Conservation (phyloP, 169 alveolate species). For the Babesia bovis region DNA sequence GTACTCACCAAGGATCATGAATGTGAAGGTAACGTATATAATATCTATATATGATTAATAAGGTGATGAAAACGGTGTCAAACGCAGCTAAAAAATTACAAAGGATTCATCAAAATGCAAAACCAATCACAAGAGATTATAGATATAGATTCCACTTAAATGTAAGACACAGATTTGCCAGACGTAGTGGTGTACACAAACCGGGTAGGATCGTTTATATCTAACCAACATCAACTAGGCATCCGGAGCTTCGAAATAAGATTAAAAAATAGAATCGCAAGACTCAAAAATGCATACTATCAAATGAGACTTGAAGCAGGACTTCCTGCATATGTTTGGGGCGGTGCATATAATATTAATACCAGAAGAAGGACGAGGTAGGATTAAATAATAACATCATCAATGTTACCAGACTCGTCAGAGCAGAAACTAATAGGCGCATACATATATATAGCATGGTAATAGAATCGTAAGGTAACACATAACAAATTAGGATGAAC, state of each 20-base stretch:
- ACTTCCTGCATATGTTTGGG: slow-evolving; percentile 68
- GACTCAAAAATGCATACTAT: slow-evolving; percentile 53
- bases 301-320: slow-evolving; percentile 62
- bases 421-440: slow-evolving; percentile 65
- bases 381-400: too few relatives aligned
- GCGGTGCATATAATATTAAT: slow-evolving; percentile 64
- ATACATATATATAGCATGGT: slow-evolving; percentile 64
- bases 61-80: slow-evolving; percentile 35
- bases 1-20: slow-evolving; percentile 74
- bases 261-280: slow-evolving; percentile 49
- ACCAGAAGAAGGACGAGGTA: slow-evolving; percentile 59
- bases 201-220: slow-evolving; percentile 72
- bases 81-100: not conserved
- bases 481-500: slow-evolving; percentile 64
- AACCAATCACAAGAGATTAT: slow-evolving; percentile 84
- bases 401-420: slow-evolving; percentile 31
- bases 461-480: not conserved
- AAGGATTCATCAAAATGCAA: slow-evolving; percentile 8
- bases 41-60: not conserved
- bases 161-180: slow-evolving; percentile 75
- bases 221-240: slow-evolving; percentile 4
- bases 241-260: slow-evolving; percentile 61
- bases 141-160: slow-evolving; percentile 84
- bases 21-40: slow-evolving; percentile 69
- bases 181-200: slow-evolving; percentile 80